Evolutionary conservation across 164 flowering plant species (phyloP), one percentile per base, ranked within the genome.

Genomic region (Vitis rupestris): DNA sequence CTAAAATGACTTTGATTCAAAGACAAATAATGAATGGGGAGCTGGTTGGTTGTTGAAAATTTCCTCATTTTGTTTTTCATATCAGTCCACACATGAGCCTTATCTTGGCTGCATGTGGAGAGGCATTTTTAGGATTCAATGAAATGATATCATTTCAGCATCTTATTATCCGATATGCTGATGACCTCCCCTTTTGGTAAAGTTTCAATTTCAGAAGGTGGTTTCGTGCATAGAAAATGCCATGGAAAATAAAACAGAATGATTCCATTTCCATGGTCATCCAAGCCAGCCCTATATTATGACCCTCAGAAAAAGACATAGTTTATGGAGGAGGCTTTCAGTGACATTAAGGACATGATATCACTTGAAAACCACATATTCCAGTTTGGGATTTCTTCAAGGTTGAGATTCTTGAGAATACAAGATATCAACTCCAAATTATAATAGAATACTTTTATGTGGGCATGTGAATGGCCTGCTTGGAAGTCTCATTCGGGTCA

Each of bases 341-440:
- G 59, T 31, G 63, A 55, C 29, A 67, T 60, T 9, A 17, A 64
- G 63, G 62, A 54, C 64, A 60, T 64, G 75, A 74, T 63, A 64
- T 71, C 81, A 75, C 55, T 68, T 72, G 67, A 69, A 74, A 65
- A 64, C 71, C 67, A 75, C 61, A 61, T 47, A 56, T 68, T 69
- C 76, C 72, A 14, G 50, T 55, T 57, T 65, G 52, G 58, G 63
- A 49, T 61, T 68, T 72, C 52, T 75, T 64, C 70, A 70, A 66
- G 71, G 54, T 50, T 30, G 48, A 66, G 23, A 72, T 44, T 50
- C 59, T 61, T 37, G 49, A 53, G 19, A 50, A n/a, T 47, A 1
- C 47, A 37, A 66, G 61, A 52, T 37, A 37, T 37, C 44, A 3
- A 37, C 44, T 37, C 44, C 4, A 37, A 37, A 37, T 37, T 37